Conservation (phyloP, 2,329 filamentous ascomycete genomes). For the Hawksworthiomyces lignivorus region DNA sequence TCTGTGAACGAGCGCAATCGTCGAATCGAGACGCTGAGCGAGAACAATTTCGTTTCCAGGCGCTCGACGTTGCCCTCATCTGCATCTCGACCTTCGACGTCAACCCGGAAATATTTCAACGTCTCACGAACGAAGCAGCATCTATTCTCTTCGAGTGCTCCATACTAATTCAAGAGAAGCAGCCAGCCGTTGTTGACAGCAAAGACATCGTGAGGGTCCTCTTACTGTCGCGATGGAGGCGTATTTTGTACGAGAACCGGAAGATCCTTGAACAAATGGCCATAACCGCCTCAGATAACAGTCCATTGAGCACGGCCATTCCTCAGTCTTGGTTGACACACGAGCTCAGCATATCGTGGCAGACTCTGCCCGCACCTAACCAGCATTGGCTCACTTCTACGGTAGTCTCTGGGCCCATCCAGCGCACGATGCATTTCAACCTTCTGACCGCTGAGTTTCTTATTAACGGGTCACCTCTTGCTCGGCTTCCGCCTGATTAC, state of each 20-base stretch:
- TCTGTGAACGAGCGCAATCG: slow-evolving; percentile 11
- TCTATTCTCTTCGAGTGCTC: slow-evolving; percentile 29
- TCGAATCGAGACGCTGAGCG: slow-evolving; percentile 17
- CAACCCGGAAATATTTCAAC: slow-evolving; percentile 10
- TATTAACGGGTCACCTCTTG: slow-evolving; percentile 41
- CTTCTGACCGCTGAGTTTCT: slow-evolving; percentile 43
- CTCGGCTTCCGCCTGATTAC: slow-evolving; percentile 38
- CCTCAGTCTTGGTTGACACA: not conserved
- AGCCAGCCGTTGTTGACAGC: not conserved
- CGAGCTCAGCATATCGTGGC: not conserved
- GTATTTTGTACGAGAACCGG: not conserved
- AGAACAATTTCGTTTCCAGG: slow-evolving; percentile 23
- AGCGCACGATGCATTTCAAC: slow-evolving; percentile 34
- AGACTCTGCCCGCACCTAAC: not conserved
- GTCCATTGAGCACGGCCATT: not conserved
- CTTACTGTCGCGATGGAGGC: not conserved
- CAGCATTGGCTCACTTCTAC: not conserved
- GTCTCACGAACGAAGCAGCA: slow-evolving; percentile 16
- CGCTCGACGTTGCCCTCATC: slow-evolving; percentile 32
- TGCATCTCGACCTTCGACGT: slow-evolving; percentile 38
- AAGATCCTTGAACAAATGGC: slow-evolving; percentile 14
- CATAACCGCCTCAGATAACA: not conserved
- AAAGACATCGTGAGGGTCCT: not conserved
- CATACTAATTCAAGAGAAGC: slow-evolving; percentile 28
- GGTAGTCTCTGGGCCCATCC: too few species aligned